These are phyloP conservation scores for Coemansia sp. DNA, from an alignment of 192 early-diverging fungal species.

Conservation along the genomic window DNA sequence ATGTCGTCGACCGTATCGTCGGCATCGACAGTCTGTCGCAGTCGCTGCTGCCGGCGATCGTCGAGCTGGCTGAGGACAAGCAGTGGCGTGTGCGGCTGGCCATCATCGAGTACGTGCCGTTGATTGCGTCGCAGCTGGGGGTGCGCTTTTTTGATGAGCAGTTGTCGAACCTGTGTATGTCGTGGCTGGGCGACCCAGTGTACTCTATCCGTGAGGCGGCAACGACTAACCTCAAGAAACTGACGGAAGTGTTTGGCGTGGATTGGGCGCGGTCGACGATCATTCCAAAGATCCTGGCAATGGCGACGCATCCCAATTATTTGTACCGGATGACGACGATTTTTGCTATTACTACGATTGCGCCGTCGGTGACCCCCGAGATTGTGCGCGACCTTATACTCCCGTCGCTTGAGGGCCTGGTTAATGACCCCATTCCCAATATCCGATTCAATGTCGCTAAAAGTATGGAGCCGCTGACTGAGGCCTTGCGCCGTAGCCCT, in stretches of 20 bases:
- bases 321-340: constrained; percentile 98
- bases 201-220: constrained; percentile 98
- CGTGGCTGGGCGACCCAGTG: constrained; percentile 96
- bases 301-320: constrained; percentile 91
- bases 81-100: constrained; percentile 99
- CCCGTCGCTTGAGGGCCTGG: constrained; percentile 79
- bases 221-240: constrained; percentile 86
- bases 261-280: constrained; percentile 96
- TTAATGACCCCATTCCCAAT: constrained; percentile 95
- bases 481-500: constrained; percentile 64
- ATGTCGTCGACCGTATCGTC: constrained; percentile 93
- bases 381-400: constrained; percentile 86
- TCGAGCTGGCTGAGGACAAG: constrained; percentile 99
- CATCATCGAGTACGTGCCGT: constrained; percentile 98
- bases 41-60: constrained; percentile 94
- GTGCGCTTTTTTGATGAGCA: constrained; percentile 97
- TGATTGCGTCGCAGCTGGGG: constrained; percentile 94
- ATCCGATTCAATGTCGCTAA: constrained; percentile 99
- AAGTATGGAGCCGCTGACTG: constrained; percentile 80
- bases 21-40: constrained; percentile 98
- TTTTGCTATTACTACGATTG: constrained; percentile 90
- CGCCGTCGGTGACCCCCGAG: constrained; percentile 79
- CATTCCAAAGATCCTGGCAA: constrained; percentile 88
- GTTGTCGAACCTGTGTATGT: constrained; percentile 91
- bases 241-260: constrained; percentile 97